phyloP scores from a whole-genome alignment of 1,284 basidiomycete species.

The Paramarasmius palmivorus region DNA sequence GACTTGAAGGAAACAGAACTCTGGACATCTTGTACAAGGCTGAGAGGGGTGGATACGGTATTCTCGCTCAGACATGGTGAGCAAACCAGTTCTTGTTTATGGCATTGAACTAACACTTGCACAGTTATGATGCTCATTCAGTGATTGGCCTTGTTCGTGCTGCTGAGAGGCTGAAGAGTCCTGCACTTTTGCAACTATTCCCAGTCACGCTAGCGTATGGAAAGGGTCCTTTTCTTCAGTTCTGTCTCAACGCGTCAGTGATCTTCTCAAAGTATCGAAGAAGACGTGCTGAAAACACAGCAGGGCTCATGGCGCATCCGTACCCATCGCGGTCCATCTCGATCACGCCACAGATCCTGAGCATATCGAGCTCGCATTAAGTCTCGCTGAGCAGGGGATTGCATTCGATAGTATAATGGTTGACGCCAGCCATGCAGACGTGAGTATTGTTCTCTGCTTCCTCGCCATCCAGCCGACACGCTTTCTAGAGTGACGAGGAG shows the following conservation, averaged over 20 bases:
- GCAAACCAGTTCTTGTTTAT: slow-evolving; percentile 3
- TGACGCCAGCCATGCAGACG: slow-evolving; percentile 50
- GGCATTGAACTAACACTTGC: neutral
- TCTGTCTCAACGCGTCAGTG: slow-evolving; percentile 44
- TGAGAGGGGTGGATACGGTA: slow-evolving; percentile 44
- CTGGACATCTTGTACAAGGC: slow-evolving; percentile 42
- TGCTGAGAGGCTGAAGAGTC: slow-evolving; percentile 44
- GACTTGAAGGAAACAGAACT: slow-evolving; percentile 36
- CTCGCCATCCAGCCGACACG: neutral
- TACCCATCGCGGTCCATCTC: slow-evolving; percentile 49
- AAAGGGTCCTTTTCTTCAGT: slow-evolving; percentile 46
- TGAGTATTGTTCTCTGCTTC: slow-evolving; percentile 13
- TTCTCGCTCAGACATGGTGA: slow-evolving; percentile 47
- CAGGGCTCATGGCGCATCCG: slow-evolving; percentile 45
- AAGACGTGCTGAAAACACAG: neutral
- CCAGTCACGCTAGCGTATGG: slow-evolving; percentile 48
- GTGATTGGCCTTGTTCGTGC: slow-evolving; percentile 47
- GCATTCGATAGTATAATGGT: slow-evolving; percentile 54
- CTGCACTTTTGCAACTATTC: slow-evolving; percentile 47
- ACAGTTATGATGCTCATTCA: slow-evolving; percentile 46
- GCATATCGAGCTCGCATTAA: slow-evolving; percentile 46
- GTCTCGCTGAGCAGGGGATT: slow-evolving; percentile 47
- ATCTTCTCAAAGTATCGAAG: neutral
- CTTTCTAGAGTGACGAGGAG: slow-evolving; percentile 44
- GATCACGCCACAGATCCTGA: slow-evolving; percentile 51